A percentile compares a stretch with the other conserved stretches of the same genome.
Conservation (phyloP, 2,329 filamentous ascomycete genomes). For the Harringtonia lauricola region DNA sequence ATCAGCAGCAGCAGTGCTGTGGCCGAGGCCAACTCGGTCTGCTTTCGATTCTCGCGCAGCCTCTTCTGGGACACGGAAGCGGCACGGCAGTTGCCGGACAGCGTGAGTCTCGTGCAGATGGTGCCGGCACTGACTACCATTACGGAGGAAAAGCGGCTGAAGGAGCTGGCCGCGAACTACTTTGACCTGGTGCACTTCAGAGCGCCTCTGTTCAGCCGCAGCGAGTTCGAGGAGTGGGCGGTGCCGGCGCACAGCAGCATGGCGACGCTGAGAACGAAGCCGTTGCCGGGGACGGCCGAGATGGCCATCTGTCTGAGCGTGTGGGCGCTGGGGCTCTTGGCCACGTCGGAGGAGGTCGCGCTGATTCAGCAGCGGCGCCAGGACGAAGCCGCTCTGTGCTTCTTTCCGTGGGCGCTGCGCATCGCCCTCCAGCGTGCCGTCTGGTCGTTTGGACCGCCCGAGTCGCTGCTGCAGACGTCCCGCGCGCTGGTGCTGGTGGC, state of each 20-base stretch:
- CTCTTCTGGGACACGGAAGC: too few species aligned
- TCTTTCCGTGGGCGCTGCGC: conserved; percentile 23
- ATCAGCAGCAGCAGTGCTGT: too few species aligned
- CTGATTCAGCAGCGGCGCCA: conserved; percentile 11
- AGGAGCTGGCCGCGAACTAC: conserved; percentile 19
- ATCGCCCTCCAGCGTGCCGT: conserved; percentile 21
- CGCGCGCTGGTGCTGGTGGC: conserved; percentile 25
- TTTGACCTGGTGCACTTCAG: conserved; percentile 23
- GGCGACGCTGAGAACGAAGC: conserved; percentile 9
- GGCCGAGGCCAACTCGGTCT: too few species aligned
- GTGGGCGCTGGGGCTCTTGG: conserved; percentile 22
- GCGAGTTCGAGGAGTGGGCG: conserved; percentile 19
- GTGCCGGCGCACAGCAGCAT: conserved; percentile 14
- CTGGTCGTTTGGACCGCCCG: conserved; percentile 20
- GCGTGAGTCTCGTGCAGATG: too few species aligned
- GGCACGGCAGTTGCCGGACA: too few species aligned
- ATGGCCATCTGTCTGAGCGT: conserved; percentile 24
- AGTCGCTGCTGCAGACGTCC: conserved; percentile 15
- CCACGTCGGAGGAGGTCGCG: neutral
- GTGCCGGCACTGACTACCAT: too few species aligned
- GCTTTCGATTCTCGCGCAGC: too few species aligned
- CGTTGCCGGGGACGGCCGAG: conserved; percentile 11
- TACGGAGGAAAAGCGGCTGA: too few species aligned
- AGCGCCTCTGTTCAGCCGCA: conserved; percentile 22
- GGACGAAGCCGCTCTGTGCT: conserved; percentile 19